Conservation (phyloP, 176 grass and related monocot species). For the Phoenix roebelenii region DNA sequence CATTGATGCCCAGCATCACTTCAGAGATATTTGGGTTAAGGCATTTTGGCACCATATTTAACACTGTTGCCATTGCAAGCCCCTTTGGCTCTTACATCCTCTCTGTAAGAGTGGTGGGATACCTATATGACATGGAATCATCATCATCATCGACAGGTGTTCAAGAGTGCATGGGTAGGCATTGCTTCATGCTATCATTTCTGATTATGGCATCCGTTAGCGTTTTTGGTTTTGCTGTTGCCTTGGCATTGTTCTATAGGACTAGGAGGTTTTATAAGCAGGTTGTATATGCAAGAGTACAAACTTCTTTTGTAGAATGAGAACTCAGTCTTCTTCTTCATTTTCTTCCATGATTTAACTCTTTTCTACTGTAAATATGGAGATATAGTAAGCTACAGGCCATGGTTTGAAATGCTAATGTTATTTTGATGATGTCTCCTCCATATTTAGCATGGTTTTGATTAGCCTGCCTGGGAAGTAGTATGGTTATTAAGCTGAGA, state of each 20-base stretch:
- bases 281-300: constrained; percentile 27
- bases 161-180: constrained; percentile 35
- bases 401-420: too few relatives aligned
- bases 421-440: too few relatives aligned
- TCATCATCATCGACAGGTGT: neutral
- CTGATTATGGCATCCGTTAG: constrained; percentile 47
- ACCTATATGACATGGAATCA: constrained; percentile 53
- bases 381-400: too few relatives aligned
- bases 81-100: constrained; percentile 61
- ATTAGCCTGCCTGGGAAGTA: too few relatives aligned
- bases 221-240: constrained; percentile 25
- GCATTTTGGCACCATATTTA: constrained; percentile 68
- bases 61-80: constrained; percentile 55
- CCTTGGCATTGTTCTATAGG: constrained; percentile 35
- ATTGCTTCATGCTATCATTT: constrained; percentile 59
- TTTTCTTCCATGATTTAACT: too few relatives aligned
- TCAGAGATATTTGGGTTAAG: constrained; percentile 60
- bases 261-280: constrained; percentile 57
- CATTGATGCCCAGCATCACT: constrained; percentile 68
- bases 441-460: too few relatives aligned
- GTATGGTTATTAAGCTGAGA: too few relatives aligned
- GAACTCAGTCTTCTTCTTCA: too few relatives aligned
- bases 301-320: neutral
- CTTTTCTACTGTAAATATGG: too few relatives aligned
- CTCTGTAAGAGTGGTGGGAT: constrained; percentile 57